These are phyloP conservation scores for Erysiphe neolycopersici DNA, from an alignment of 2,329 filamentous ascomycete genomes.

Conservation along the genomic window DNA sequence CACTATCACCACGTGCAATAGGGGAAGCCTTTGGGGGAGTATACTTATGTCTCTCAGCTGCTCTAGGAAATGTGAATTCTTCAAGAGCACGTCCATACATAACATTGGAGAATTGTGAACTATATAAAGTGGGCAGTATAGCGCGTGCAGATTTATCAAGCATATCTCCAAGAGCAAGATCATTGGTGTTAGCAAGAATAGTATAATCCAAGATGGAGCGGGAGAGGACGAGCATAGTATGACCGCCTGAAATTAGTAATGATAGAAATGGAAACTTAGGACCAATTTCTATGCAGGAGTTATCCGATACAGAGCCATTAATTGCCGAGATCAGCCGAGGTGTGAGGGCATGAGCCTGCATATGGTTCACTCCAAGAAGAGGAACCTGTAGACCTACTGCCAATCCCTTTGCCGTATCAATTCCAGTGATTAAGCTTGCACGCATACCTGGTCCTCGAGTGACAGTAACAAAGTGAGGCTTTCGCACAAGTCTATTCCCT, in stretches of 20 bases:
- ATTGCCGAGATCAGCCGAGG: slow-evolving; percentile 48
- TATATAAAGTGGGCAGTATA: slow-evolving; percentile 35
- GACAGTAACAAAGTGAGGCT: slow-evolving; percentile 64
- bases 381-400: slow-evolving; percentile 62
- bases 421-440: slow-evolving; percentile 46
- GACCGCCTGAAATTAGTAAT: slow-evolving; percentile 72
- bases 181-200: slow-evolving; percentile 45
- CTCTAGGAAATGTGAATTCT: slow-evolving; percentile 41
- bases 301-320: slow-evolving; percentile 5
- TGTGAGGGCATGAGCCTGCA: slow-evolving; percentile 89
- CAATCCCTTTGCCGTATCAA: slow-evolving; percentile 70
- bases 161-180: slow-evolving; percentile 71
- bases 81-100: slow-evolving; percentile 69
- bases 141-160: slow-evolving; percentile 66
- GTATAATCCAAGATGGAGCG: slow-evolving; percentile 37
- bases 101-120: slow-evolving; percentile 29
- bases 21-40: slow-evolving; percentile 21
- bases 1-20: slow-evolving; percentile 22
- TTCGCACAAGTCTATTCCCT: slow-evolving; percentile 13
- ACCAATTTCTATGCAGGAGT: slow-evolving; percentile 3
- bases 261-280: slow-evolving; percentile 65
- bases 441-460: slow-evolving; percentile 82
- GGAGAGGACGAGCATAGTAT: slow-evolving; percentile 67
- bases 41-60: slow-evolving; percentile 16
- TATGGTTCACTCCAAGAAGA: slow-evolving; percentile 72